phyloP scores from a whole-genome alignment of 495 filamentous ascomycete species.

The Viridothelium virens region DNA sequence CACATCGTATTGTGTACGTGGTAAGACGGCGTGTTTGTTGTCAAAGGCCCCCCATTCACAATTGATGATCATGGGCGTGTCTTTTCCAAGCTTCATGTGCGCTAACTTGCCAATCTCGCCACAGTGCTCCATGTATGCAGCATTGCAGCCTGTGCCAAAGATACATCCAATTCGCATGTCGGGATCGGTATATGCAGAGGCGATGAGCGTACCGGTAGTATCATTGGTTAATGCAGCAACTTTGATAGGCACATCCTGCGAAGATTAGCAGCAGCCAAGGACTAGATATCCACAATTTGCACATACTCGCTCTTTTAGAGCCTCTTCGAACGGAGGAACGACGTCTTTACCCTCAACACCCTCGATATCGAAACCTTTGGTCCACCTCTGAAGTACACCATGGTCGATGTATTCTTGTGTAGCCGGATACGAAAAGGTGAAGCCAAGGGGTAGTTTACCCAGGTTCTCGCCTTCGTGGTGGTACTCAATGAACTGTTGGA shows the following conservation, averaged over 20 bases:
- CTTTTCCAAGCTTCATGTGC: conserved; percentile 82
- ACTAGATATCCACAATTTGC: not conserved
- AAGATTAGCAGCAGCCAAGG: not conserved
- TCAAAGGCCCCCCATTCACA: conserved; percentile 99
- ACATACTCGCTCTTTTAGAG: conserved; percentile 66
- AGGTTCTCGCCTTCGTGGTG: conserved; percentile 67
- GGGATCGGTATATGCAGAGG: conserved; percentile 87
- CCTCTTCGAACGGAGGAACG: conserved; percentile 83
- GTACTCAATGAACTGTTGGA: conserved; percentile 90
- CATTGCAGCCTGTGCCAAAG: conserved; percentile 97
- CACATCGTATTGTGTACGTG: conserved; percentile 74
- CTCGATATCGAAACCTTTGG: conserved; percentile 96
- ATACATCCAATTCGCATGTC: conserved; percentile 94
- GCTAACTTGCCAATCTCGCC: conserved; percentile 90
- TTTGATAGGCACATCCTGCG: conserved; percentile 80
- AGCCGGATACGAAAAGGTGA: conserved; percentile 97
- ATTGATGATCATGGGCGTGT: conserved; percentile 93
- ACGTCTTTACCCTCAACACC: conserved; percentile 94
- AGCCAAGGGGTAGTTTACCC: conserved; percentile 73
- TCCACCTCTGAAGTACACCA: conserved; percentile 93
- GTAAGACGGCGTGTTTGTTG: conserved; percentile 89
- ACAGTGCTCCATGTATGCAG: conserved; percentile 92
- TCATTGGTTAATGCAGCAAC: conserved; percentile 93
- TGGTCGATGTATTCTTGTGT: conserved; percentile 96
- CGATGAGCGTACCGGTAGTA: conserved; percentile 98